These are phyloP conservation scores for Pythium oligandrum DNA, from an alignment of 352 stramenopile species.

Conservation along the genomic window DNA sequence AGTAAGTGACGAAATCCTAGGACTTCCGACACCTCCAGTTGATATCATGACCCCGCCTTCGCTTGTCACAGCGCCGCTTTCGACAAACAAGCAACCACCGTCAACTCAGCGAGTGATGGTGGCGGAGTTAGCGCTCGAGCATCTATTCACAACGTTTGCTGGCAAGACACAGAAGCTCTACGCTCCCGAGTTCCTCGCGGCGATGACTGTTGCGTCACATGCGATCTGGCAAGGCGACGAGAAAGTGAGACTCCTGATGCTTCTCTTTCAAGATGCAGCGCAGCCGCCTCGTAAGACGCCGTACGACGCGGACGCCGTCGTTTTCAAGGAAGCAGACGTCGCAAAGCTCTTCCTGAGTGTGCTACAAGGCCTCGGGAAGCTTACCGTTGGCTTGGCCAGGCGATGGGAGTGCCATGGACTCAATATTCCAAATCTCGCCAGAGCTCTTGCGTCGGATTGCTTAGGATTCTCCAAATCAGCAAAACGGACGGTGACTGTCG, in stretches of 20 bases:
- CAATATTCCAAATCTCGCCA: constrained; percentile 13
- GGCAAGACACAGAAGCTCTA: constrained; percentile 27
- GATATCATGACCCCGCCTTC: constrained; percentile 47
- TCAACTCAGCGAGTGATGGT: constrained; percentile 11
- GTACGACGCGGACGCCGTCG: not conserved
- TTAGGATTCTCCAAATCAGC: no score
- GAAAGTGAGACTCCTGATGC: constrained; percentile 45
- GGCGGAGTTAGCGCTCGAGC: constrained; percentile 48
- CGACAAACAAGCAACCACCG: constrained; percentile 3
- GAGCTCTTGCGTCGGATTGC: constrained; percentile 13
- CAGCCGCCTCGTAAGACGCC: constrained; percentile 3
- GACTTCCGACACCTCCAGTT: no score
- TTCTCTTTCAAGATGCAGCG: constrained; percentile 47
- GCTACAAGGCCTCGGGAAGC: constrained; percentile 47
- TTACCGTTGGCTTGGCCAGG: constrained; percentile 35
- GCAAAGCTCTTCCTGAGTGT: constrained; percentile 47
- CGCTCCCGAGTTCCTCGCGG: constrained; percentile 56
- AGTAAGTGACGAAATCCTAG: no score
- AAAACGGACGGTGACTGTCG: constrained; percentile 1
- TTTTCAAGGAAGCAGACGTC: constrained; percentile 52
- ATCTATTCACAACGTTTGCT: constrained; percentile 58
- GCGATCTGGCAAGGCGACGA: constrained; percentile 60
- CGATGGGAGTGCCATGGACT: constrained; percentile 36
- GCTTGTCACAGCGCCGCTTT: constrained; percentile 8
- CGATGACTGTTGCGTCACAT: constrained; percentile 46